Evolutionary conservation across 1,284 basidiomycete species (phyloP), one percentile per base, ranked within the genome.

Genomic region (Fomitopsis pinicola): DNA sequence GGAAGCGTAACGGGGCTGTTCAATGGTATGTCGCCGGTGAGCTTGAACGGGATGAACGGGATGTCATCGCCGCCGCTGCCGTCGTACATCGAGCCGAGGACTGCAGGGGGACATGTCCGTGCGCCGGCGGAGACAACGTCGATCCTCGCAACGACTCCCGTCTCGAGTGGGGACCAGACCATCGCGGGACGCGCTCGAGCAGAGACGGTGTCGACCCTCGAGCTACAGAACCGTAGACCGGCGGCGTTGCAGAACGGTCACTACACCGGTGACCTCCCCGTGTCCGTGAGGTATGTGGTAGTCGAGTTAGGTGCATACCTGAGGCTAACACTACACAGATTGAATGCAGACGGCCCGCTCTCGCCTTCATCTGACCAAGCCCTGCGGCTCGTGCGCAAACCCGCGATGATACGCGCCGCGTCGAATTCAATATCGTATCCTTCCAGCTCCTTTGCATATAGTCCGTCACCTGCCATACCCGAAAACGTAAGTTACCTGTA

Each of bases 401-500:
- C 73, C 36, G 69, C 72, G 5, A 69, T 77, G 64, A 68, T 72
- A 42, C 76, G 75, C 50, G 72, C 76, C n/a, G 67, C 74, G 5
- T 78, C 82, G 12, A 70, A 72, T 46, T 76, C 75, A 35, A 72
- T 80, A 61, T 74, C 75, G 50, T 76, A 66, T 58, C 63, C 77
- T 36, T 74, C 77, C 64, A 73, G 70, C 52, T 72, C 79, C 28
- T 70, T 3, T 15, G 38, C 38, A 3, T 40, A 12, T 15, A 40
- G 38, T 40, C 38, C 38, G 38, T 12, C 71, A 7, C 59, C 59
- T 22, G 33, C 45, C 56, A 72, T 79, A 68, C 75, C 78, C 59
- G 82, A 82, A 67, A 76, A 72, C 59, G 80, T 83, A 64, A 66
- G 80, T 69, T 14, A 9, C 53, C n/a, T 44, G 35, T 15, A 40